Evolutionary conservation across 164 flowering plant genomes (phyloP).

Genomic region (Annona squamosa): DNA sequence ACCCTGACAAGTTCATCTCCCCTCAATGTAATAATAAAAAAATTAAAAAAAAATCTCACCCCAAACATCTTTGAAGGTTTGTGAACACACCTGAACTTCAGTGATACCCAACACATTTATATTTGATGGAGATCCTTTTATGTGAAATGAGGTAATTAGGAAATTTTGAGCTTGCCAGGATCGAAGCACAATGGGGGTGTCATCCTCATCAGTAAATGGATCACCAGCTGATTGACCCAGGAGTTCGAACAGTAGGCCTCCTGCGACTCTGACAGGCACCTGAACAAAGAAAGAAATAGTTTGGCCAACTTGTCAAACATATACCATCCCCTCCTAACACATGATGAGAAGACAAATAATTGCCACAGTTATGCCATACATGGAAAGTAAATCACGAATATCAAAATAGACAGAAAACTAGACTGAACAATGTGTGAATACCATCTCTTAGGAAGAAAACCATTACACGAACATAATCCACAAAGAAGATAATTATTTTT

Average conservation of each 20-base stretch:
- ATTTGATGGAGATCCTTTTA: slow-evolving; percentile 59
- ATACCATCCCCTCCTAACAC: not conserved
- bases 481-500: too few relatives aligned
- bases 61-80: not conserved
- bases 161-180: slow-evolving; percentile 95
- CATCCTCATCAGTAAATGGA: slow-evolving; percentile 74
- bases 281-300: slow-evolving; percentile 18
- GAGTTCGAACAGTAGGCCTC: slow-evolving; percentile 87
- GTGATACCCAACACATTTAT: slow-evolving; percentile 75
- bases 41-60: not conserved
- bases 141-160: slow-evolving; percentile 67
- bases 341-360: not conserved
- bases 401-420: not conserved
- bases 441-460: not conserved
- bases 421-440: not conserved
- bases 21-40: not conserved
- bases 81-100: slow-evolving; percentile 76
- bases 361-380: not conserved
- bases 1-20: too few relatives aligned
- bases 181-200: slow-evolving; percentile 76
- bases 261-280: slow-evolving; percentile 96
- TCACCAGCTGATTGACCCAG: slow-evolving; percentile 92
- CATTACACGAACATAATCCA: not conserved
- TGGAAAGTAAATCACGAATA: not conserved
- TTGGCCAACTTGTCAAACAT: not conserved